These are phyloP conservation scores for Neurospora intermedia DNA, from an alignment of 495 filamentous ascomycete species.

Conservation along the genomic window DNA sequence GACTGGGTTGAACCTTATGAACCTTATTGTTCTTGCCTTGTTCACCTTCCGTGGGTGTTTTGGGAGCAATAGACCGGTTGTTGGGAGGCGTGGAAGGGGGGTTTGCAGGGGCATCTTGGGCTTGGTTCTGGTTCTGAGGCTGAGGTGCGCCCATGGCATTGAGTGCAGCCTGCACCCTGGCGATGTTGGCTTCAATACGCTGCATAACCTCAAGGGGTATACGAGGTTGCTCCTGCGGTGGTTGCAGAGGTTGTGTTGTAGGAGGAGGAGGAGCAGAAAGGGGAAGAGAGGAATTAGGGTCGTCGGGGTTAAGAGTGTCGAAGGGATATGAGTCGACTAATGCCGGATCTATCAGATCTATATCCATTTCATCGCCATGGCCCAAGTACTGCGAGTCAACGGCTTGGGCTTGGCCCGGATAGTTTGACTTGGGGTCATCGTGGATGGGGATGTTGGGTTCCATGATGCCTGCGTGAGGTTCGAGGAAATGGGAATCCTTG, in stretches of 20 bases:
- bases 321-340: background rate
- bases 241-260: background rate
- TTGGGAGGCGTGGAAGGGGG: background rate
- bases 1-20: background rate
- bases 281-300: background rate
- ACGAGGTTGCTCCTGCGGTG: background rate
- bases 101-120: background rate
- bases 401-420: background rate
- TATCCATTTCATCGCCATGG: background rate
- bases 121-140: background rate
- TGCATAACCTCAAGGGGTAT: background rate
- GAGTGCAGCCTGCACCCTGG: background rate
- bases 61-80: background rate
- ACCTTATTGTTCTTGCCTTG: background rate
- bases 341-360: background rate
- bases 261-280: background rate
- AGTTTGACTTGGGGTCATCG: background rate
- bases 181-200: background rate
- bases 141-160: background rate
- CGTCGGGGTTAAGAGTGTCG: background rate
- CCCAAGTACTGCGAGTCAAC: background rate
- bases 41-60: background rate
- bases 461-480: background rate
- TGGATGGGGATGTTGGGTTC: background rate
- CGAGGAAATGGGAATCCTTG: background rate